Evolutionary conservation across 257 asterid genomes (phyloP), one percentile per base, ranked within the genome.

Genomic region (Solanum arcanum): DNA sequence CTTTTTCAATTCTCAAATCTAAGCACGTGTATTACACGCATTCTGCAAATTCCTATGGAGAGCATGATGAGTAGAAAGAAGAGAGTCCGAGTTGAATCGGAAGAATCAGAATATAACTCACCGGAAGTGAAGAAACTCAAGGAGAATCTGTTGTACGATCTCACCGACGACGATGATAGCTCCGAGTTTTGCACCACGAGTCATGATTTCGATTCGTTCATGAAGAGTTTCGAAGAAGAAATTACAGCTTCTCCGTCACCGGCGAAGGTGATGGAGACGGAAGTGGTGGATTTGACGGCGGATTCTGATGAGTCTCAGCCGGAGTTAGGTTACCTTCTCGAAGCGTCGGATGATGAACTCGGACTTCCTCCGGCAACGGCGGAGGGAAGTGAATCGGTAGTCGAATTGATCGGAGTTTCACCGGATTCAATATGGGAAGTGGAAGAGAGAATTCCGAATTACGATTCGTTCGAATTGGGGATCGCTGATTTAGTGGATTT

Each of bases 181-280:
- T 92, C 91, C 29, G 98, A 95, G 59, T 73, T 94, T 20, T 89
- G 87, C 37, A 37, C 92, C 27, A 74, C 86, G 84, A 89, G 81
- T 87, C 90, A 86, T 39, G 98, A 96, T 83, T 91, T 96, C 6
- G 98, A 94, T 86, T 92, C 94, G 86, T 96, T 96, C 88, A 93
- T 96, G 95, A 95, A 93, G 91, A 95, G 95, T 82, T 95, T 96
- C 33, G 96, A 93, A 90, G 96, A 95, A 85, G 98, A 95, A 41
- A 96, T 95, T 1, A 73, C 90, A 5, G 89, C 93, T 6, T 89
- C 91, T 21, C 83, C 91, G 23, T 90, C 91, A 21, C 83, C 91
- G 27, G 62, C 77, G 62, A 41, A 86, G 87, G 60, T 86, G 44
- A 20, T 86, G 84, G 59, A 70, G 70, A 80, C 89, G 12, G 86